Evolutionary conservation across 129 eudicot genomes (phyloP).

Genomic region (Helichrysum umbraculigerum): DNA sequence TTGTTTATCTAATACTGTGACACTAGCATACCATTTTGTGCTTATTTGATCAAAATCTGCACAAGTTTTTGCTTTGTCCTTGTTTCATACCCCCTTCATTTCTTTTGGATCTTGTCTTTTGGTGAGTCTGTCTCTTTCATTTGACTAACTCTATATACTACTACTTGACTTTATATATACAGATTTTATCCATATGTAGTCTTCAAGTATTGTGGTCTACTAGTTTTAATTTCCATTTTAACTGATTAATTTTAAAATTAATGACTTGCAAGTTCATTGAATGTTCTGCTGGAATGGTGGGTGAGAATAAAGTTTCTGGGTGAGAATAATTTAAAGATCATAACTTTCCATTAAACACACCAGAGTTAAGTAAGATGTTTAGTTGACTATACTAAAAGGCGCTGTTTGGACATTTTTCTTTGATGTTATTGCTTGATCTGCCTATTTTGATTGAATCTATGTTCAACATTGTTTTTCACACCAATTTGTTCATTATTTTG

Average conservation of each 20-base stretch:
- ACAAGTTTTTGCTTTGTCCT: slow-evolving; percentile 35
- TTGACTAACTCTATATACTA: slow-evolving; percentile 22
- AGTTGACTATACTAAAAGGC: slow-evolving; percentile 20
- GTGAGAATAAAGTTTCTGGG: slow-evolving; percentile 7
- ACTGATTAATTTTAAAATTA: background rate
- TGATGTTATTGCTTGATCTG: slow-evolving; percentile 23
- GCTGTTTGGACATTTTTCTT: slow-evolving; percentile 19
- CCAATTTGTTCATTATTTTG: slow-evolving; percentile 8
- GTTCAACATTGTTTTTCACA: slow-evolving; percentile 23
- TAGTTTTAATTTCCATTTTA: background rate
- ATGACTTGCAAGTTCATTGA: slow-evolving; percentile 13
- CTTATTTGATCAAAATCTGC: slow-evolving; percentile 44
- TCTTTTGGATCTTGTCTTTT: slow-evolving; percentile 47
- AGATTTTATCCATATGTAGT: slow-evolving; percentile 3
- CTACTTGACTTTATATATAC: slow-evolving; percentile 13
- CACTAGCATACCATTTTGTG: slow-evolving; percentile 32
- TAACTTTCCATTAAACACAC: slow-evolving; percentile 12
- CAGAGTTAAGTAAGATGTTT: background rate
- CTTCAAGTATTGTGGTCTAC: background rate
- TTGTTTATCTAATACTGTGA: slow-evolving; percentile 34
- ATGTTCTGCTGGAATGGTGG: slow-evolving; percentile 14
- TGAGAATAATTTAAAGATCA: slow-evolving; percentile 16
- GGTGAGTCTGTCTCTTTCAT: slow-evolving; percentile 35
- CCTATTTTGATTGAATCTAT: slow-evolving; percentile 23
- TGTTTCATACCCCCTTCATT: slow-evolving; percentile 37